Evolutionary conservation across 2,329 filamentous ascomycete genomes (phyloP).

Genomic region (Fonsecaea pedrosoi): DNA sequence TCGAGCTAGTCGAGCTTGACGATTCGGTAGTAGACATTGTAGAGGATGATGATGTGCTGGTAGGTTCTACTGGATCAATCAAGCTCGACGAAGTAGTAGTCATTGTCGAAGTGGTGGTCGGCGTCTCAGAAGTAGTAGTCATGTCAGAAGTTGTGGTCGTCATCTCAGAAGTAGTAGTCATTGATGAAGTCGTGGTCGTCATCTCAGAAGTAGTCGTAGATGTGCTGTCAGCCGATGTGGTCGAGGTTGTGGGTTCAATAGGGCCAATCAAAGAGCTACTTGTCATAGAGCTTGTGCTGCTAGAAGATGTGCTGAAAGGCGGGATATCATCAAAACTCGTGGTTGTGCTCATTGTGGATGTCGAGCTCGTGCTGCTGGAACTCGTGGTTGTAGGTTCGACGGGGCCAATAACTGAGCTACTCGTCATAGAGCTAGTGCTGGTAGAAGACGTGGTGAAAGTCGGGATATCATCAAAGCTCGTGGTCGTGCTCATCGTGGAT

Average conservation of each 20-base stretch:
- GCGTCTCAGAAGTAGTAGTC: too few species aligned
- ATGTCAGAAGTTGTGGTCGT: neutral
- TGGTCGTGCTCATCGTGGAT: neutral
- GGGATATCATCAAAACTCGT: constrained; percentile 1
- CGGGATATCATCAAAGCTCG: neutral
- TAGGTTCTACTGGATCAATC: too few species aligned
- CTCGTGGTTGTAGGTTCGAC: too few species aligned
- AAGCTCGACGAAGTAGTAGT: neutral
- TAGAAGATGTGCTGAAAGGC: neutral
- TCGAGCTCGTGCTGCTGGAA: neutral
- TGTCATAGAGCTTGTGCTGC: neutral
- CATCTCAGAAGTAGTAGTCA: neutral
- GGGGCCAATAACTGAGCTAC: too few species aligned
- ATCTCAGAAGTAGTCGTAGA: neutral
- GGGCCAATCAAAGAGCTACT: neutral
- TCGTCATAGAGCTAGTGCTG: neutral
- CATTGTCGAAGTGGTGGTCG: too few species aligned
- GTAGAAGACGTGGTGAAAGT: constrained; percentile 3
- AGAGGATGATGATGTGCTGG: neutral
- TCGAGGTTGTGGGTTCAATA: neutral
- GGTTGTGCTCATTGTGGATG: neutral
- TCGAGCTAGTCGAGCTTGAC: neutral
- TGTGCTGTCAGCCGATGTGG: neutral
- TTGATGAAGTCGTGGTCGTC: neutral
- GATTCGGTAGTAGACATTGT: neutral